Evolutionary conservation across 345 rosid species (phyloP).

Genomic region (Arabidopsis suecica): DNA sequence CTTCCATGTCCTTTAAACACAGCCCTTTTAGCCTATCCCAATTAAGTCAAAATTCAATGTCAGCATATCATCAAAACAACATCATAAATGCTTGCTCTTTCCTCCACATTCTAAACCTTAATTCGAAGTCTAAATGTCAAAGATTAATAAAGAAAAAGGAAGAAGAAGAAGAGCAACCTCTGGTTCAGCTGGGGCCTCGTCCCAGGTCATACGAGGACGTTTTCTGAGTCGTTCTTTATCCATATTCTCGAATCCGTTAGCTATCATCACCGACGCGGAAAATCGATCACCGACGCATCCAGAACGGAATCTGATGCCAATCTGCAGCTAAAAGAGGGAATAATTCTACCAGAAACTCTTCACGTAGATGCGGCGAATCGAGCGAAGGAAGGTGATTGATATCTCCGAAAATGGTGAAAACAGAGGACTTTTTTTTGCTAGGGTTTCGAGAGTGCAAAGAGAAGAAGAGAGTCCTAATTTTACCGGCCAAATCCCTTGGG

Average conservation of each 20-base stretch:
- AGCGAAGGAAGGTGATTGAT: neutral
- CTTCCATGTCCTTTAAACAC: slow-evolving; percentile 40
- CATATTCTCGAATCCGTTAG: slow-evolving; percentile 46
- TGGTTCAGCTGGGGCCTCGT: slow-evolving; percentile 58
- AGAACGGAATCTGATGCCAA: slow-evolving; percentile 7
- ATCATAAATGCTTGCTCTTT: slow-evolving; percentile 7
- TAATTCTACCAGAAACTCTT: slow-evolving; percentile 34
- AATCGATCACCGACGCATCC: slow-evolving; percentile 25
- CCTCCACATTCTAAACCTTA: slow-evolving; percentile 25
- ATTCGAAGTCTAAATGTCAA: slow-evolving; percentile 20
- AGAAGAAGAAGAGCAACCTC: slow-evolving; percentile 51
- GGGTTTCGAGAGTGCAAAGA: slow-evolving; percentile 27
- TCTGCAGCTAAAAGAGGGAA: slow-evolving; percentile 39
- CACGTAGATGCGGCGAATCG: slow-evolving; percentile 10
- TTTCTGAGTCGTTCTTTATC: slow-evolving; percentile 60
- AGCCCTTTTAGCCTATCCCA: slow-evolving; percentile 54
- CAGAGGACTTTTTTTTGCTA: slow-evolving; percentile 7
- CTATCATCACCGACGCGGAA: slow-evolving; percentile 32
- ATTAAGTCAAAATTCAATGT: slow-evolving; percentile 18
- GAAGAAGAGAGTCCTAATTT: neutral
- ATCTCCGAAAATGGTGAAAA: slow-evolving; percentile 21
- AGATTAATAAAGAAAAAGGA: neutral
- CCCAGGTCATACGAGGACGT: slow-evolving; percentile 78
- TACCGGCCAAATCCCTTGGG: slow-evolving; percentile 17
- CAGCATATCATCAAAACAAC: slow-evolving; percentile 14